Conservation (phyloP, 306 rosid genomes). For the Castanospermum australe region DNA sequence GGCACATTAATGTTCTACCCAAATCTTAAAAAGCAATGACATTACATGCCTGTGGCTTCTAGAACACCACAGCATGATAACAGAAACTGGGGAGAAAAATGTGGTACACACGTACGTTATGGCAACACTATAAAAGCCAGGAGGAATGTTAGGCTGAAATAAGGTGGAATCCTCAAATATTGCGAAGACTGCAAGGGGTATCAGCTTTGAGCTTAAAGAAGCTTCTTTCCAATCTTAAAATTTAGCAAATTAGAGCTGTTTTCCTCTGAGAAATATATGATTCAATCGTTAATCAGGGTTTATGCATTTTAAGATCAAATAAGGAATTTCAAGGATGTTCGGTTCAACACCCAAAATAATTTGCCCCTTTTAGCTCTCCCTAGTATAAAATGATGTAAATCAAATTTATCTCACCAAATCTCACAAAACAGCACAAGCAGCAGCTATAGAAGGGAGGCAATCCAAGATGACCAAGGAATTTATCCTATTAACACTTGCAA, state of each 20-base stretch:
- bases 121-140: not conserved
- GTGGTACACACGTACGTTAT: not conserved
- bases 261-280: not conserved
- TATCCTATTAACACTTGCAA: not conserved
- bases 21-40: not conserved
- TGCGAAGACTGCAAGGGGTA: not conserved
- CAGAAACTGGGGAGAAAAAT: not conserved
- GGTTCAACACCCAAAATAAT: constrained; percentile 4
- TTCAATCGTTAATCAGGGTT: not conserved
- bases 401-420: not conserved
- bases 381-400: not conserved
- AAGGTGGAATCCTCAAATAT: not conserved
- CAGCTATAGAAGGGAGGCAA: not conserved
- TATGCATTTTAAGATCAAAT: not conserved
- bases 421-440: not conserved
- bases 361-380: not conserved
- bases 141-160: not conserved
- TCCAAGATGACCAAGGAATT: not conserved
- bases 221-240: not conserved
- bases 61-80: not conserved
- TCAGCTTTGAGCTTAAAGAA: not conserved
- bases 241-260: not conserved
- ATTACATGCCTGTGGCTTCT: not conserved
- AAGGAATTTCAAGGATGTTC: not conserved
- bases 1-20: not conserved